Evolutionary conservation across 768 basidiomycete genomes (phyloP), one percentile per base, ranked within the genome.

Genomic region (Gyrodon lividus): DNA sequence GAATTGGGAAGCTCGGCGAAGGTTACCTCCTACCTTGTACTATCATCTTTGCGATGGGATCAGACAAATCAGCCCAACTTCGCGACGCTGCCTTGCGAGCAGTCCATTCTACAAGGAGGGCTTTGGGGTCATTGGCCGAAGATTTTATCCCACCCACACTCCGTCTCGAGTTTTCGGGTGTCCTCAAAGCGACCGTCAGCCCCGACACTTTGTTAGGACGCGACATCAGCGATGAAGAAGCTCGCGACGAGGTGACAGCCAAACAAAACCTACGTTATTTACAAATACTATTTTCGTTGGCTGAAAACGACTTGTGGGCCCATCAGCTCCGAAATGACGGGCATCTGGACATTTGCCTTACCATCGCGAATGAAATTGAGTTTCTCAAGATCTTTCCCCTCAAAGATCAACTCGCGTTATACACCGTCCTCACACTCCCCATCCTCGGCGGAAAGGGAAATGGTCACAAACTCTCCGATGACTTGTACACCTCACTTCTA

Each of bases 391-490:
- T 51, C 17, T 31, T 43, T 9, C 48, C 48, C 10, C 28, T 49
- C 10, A 49, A 39, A 45, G 48, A 49, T 24, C 48, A 49, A 31
- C 48, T 49, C 20, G 48, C 48, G 5, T 30, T 49, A 33, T 49
- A 49, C 20, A 31, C 30, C 42, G 42, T 49, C 43, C 20, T 28
- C 8, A 43, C 41, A 23, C 23, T 49, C 14, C 20, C 48, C n/a
- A 28, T 20, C 13, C 48, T 49, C 3, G 14, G 20, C 16, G 20
- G 28, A 38, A 28, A 49, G 39, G 46, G 17, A 28, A 43, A 31
- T 43, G 16, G 33, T 17, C 5, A 16, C 20, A 13, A 44, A 13
- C 41, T 24, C 28, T 43, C 48, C 3, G 4, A 46, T 12, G 28
- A 46, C 24, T 26, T 49, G 8, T 49, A 42, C 28, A 26, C 38